Base-by-base conservation (phyloP, 1,139 yeast genomes). In the Ogataea hybrid region DNA sequence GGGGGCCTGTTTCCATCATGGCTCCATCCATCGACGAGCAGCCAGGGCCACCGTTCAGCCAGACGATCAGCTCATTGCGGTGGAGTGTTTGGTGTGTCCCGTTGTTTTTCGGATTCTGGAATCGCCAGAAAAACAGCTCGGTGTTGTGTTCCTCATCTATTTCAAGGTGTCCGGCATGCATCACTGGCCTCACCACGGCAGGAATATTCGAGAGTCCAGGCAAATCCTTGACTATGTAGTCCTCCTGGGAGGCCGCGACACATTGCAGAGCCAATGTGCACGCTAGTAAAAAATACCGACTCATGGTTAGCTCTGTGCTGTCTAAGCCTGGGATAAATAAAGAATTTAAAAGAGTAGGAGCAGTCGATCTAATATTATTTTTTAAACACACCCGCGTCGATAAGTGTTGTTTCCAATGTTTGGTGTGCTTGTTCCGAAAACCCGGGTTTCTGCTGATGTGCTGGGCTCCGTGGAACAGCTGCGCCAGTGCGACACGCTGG, bases 11-110 rank as follows among this genome's bases (percentile, higher is more conserved):
- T 62, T 94, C 99, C 78, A 92, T 79, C 49, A 92, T 62, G 0
- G 96, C 96, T 3, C 99, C 99, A 64, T 92, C 98, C 94, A 92
- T 81, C 0, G 96, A 88, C 3, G 97, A 88, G 62, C 99, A 92
- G 0, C 99, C 99, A 0, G 96, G 96, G 0, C 96, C 96, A 32
- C 99, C 99, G 62, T 94, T 92, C 23, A 92, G 72, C 98, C 98
- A 92, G 46, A 89, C 72, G 6, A 82, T 70, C 15, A 86, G 69
- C 25, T 57, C 57, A 25, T 54, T 41, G 11, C 38, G 14, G 30
- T 44, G 46, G 9, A 37, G 12, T 3, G 22, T 25, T 4, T 25
- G 5, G 16, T 17, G 18, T 5, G 46, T 25, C n/a, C 32, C n/a
- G 29, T 34, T 42, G 15, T 11, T 10, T 3, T 11, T 10, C 2